phyloP scores from a whole-genome alignment of 352 stramenopile species.

The Phytophthora cryptogea region DNA sequence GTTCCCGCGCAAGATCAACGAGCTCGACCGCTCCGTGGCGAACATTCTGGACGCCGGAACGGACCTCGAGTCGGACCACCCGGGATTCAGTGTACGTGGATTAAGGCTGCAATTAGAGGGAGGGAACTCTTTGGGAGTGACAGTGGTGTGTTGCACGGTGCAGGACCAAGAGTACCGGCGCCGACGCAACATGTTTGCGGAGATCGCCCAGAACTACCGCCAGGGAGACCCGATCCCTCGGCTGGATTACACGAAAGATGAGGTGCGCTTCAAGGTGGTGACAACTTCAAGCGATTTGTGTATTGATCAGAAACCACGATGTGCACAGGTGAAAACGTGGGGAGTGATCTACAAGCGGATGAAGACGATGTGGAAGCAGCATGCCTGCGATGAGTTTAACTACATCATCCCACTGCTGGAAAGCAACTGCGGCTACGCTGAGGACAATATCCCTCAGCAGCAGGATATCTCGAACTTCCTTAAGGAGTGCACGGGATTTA shows the following conservation, averaged over 20 bases:
- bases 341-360: conserved; percentile 93
- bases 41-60: conserved; percentile 94
- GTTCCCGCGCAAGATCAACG: conserved; percentile 86
- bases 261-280: conserved; percentile 55
- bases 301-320: not conserved
- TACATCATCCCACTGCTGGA: conserved; percentile 94
- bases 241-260: conserved; percentile 95
- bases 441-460: conserved; percentile 95
- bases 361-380: conserved; percentile 92
- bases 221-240: conserved; percentile 92
- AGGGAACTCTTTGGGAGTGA: not conserved
- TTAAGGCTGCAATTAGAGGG: not conserved
- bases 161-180: conserved; percentile 91
- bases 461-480: conserved; percentile 96
- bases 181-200: conserved; percentile 88
- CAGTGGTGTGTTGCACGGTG: not conserved
- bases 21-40: conserved; percentile 76
- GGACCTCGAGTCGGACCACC: conserved; percentile 94
- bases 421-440: conserved; percentile 93
- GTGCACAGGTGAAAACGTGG: conserved; percentile 81
- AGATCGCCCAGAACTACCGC: conserved; percentile 88
- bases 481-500: conserved; percentile 91
- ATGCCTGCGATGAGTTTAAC: conserved; percentile 98
- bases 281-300: not conserved
- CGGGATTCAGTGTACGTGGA: conserved; percentile 90